These are phyloP conservation scores for Pseudonitzschia pungens DNA, from an alignment of 108 stramenopile genomes.

Conservation along the genomic window DNA sequence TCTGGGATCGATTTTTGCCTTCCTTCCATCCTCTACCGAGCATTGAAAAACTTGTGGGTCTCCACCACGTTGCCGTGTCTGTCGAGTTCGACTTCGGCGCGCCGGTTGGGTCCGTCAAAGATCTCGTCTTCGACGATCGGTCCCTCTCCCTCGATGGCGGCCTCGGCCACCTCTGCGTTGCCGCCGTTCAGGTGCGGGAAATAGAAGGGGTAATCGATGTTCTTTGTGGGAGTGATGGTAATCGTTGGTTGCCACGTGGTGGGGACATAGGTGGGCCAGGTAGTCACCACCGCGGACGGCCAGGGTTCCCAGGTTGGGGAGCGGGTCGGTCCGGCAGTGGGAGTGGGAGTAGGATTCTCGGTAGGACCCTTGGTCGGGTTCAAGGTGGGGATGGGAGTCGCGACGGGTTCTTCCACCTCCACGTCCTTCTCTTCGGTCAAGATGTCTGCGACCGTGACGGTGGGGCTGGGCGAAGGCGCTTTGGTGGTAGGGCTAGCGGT, in stretches of 20 bases:
- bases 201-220: background rate
- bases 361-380: background rate
- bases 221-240: background rate
- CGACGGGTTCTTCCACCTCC: no score
- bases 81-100: background rate
- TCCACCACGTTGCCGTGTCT: background rate
- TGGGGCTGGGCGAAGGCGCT: background rate
- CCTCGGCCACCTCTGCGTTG: no score
- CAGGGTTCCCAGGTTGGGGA: background rate
- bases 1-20: no score
- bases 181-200: background rate
- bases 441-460: no score
- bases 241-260: background rate
- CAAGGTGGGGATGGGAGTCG: background rate
- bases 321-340: background rate
- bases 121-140: background rate
- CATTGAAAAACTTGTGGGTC: background rate
- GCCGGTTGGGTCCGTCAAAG: background rate
- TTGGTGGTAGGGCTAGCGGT: background rate
- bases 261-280: background rate
- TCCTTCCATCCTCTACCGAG: no score
- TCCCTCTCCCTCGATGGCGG: background rate
- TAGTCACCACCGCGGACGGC: background rate
- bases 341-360: background rate
- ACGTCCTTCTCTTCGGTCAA: no score